Evolutionary conservation across 371 early-diverging fungal genomes (phyloP).

Genomic region (Phascolomyces articulosus): DNA sequence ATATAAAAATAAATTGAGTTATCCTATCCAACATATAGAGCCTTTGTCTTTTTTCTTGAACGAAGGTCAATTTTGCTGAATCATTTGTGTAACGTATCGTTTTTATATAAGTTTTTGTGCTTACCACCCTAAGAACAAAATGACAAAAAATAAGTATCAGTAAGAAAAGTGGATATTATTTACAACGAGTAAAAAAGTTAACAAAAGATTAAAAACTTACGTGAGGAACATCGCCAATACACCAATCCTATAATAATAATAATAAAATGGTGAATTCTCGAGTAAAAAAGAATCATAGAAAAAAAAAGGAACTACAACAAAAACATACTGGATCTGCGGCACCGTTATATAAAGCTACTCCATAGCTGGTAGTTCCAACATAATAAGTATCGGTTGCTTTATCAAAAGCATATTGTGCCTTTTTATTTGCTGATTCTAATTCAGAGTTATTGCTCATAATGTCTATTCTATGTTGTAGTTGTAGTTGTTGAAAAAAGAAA

Average conservation of each 20-base stretch:
- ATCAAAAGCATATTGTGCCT: conserved; percentile 17
- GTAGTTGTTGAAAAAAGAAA: no score
- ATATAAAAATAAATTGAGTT: background rate
- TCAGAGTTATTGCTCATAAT: conserved; percentile 6
- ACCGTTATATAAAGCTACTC: conserved; percentile 19
- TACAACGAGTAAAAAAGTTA: background rate
- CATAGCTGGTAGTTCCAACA: conserved; percentile 10
- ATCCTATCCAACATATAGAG: no score
- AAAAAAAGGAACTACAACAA: background rate
- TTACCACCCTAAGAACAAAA: conserved; percentile 16
- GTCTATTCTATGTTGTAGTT: background rate
- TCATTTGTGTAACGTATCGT: background rate
- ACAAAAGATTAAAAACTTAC: conserved; percentile 36
- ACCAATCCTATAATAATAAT: conserved; percentile 23
- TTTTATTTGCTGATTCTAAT: background rate
- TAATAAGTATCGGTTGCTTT: conserved; percentile 19
- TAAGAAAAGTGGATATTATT: background rate
- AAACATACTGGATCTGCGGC: conserved; percentile 10
- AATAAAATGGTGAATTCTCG: no score
- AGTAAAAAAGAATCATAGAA: background rate
- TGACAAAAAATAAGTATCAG: background rate
- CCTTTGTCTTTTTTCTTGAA: no score
- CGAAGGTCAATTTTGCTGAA: no score
- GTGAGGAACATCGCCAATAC: conserved; percentile 41
- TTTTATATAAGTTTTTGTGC: background rate